Evolutionary conservation across 305 asterid genomes (phyloP), one percentile per base, ranked within the genome.

Genomic region (Andrographis paniculata): DNA sequence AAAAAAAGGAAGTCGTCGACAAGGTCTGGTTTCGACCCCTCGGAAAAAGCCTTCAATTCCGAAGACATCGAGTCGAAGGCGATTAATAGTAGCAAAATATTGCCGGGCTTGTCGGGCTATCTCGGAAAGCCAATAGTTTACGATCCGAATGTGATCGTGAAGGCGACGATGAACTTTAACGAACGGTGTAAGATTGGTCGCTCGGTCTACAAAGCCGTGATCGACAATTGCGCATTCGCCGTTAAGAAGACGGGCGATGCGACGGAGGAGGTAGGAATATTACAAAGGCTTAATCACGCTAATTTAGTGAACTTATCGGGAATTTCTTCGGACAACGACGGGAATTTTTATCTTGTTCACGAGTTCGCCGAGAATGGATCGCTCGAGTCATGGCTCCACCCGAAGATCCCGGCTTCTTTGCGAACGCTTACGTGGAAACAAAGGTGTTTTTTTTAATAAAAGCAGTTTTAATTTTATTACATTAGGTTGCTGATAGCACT

Each of bases 81-180:
- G 56, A 22, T 41, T 20, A 50, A 23, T 45, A 85, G 72, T 42
- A 83, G 67, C 58, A 82, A 77, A 80, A 62, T 86, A 49, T 81
- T 86, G 50, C 84, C 86, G 1, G 92, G 92, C 45, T 69, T 86
- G 19, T 86, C 93, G 0, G 87, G 89, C 53, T 79, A 80, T 51
- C 87, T 87, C 20, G 80, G 84, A 14, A 86, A 73, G 63, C 71
- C 71, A 14, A 53, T 67, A 42, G 64, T 72, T 56, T 86, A 77
- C 40, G 94, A 82, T 47, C 42, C 61, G 7, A 42, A 74, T 15
- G 68, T 64, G 65, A 75, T 87, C 20, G 76, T 72, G 78, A 79
- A 76, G 67, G 84, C 93, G 17, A 80, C 96, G 5, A 42, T 62
- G 63, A 55, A 74, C 42, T 61, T 87, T 53, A 70, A 65, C 13